phyloP scores from a whole-genome alignment of 352 stramenopile species.

The Pythium grandisporangium region DNA sequence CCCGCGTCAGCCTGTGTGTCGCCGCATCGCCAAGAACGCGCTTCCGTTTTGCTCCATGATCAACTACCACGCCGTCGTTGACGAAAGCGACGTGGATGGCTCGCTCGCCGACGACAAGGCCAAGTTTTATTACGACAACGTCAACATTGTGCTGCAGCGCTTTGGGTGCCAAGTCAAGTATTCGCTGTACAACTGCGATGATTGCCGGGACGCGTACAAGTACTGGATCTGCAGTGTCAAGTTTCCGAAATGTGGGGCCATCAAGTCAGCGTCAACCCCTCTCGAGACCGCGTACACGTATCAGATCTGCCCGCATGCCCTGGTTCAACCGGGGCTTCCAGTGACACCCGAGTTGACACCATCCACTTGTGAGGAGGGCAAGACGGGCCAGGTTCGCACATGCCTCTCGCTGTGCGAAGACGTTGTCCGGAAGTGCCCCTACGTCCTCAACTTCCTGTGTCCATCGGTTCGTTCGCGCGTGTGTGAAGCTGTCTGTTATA shows the following conservation, averaged over 20 bases:
- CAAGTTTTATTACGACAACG: conserved; percentile 71
- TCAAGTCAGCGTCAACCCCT: too few relatives aligned
- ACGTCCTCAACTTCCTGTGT: conserved; percentile 81
- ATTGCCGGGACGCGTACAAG: conserved; percentile 84
- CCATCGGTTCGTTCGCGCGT: conserved; percentile 28
- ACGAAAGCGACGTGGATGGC: conserved; percentile 39
- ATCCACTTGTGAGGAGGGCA: conserved; percentile 27
- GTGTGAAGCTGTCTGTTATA: background rate
- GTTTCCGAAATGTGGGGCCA: conserved; percentile 58
- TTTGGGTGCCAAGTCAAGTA: conserved; percentile 76
- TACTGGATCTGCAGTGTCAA: conserved; percentile 85
- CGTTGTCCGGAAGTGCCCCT: conserved; percentile 76
- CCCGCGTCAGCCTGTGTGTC: conserved; percentile 30
- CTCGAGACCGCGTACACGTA: too few relatives aligned
- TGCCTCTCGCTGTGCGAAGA: conserved; percentile 81
- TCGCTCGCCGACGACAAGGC: conserved; percentile 43
- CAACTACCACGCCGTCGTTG: conserved; percentile 67
- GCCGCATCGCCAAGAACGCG: conserved; percentile 41
- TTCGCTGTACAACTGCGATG: conserved; percentile 71
- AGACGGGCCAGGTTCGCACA: conserved; percentile 37
- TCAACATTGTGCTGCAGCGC: conserved; percentile 69
- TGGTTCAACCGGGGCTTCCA: conserved; percentile 3
- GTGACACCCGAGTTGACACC: conserved; percentile 3
- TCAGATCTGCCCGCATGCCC: conserved; percentile 21
- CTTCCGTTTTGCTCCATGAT: conserved; percentile 81